phyloP scores from a whole-genome alignment of 1,284 basidiomycete species.

The Pascua sp. region DNA sequence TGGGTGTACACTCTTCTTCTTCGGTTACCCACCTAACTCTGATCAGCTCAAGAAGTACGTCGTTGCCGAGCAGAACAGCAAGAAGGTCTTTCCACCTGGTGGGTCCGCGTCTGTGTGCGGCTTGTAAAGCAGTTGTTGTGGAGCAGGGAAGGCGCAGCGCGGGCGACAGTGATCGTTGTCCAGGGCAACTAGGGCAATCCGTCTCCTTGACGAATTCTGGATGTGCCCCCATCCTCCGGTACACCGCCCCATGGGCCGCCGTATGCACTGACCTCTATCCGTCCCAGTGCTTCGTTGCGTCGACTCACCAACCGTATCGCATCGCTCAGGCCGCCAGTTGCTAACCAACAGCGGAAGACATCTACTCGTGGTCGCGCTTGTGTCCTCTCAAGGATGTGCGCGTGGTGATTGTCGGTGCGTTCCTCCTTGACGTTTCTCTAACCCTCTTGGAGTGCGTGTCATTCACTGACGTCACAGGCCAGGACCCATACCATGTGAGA shows the following conservation, averaged over 20 bases:
- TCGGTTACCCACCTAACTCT: not conserved
- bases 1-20: slow-evolving; percentile 18
- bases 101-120: slow-evolving; percentile 9
- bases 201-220: too few relatives aligned
- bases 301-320: too few relatives aligned
- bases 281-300: too few relatives aligned
- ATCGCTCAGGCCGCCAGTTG: too few relatives aligned
- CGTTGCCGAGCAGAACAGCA: slow-evolving; percentile 37
- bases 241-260: too few relatives aligned
- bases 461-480: slow-evolving; percentile 26
- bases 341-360: slow-evolving; percentile 45
- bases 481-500: slow-evolving; percentile 52
- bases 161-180: too few relatives aligned
- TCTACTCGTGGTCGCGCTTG: slow-evolving; percentile 53
- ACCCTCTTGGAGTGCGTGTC: not conserved
- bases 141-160: too few relatives aligned
- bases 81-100: slow-evolving; percentile 53
- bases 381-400: slow-evolving; percentile 50
- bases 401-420: slow-evolving; percentile 52
- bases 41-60: slow-evolving; percentile 46
- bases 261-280: too few relatives aligned
- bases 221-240: too few relatives aligned
- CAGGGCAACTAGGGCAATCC: too few relatives aligned
- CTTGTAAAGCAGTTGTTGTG: too few relatives aligned
- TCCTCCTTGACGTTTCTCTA: not conserved